Evolutionary conservation across 2,329 filamentous ascomycete genomes (phyloP).

Genomic region (Fusarium sp.): DNA sequence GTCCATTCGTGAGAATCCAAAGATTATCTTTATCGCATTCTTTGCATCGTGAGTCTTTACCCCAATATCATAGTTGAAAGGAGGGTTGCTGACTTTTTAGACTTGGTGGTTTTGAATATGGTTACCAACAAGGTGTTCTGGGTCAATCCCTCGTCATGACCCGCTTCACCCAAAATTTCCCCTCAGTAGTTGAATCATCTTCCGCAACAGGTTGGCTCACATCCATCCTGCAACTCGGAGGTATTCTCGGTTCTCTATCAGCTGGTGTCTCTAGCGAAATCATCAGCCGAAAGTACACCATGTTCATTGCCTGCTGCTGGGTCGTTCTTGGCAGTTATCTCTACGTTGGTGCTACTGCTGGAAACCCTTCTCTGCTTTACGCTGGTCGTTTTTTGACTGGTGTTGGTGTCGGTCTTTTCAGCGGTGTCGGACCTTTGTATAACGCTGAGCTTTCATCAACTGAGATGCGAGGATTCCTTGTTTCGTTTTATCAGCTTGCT

Average conservation of each 20-base stretch:
- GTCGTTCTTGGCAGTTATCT: slow-evolving; percentile 59
- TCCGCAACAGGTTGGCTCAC: slow-evolving; percentile 63
- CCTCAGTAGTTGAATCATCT: slow-evolving; percentile 57
- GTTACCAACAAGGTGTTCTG: slow-evolving; percentile 63
- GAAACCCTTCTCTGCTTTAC: slow-evolving; percentile 56
- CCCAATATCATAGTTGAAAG: too few species aligned
- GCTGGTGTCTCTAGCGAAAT: slow-evolving; percentile 61
- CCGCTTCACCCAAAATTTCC: slow-evolving; percentile 61
- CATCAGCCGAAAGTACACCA: slow-evolving; percentile 63
- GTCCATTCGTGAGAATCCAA: slow-evolving; percentile 30
- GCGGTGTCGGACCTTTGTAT: slow-evolving; percentile 58
- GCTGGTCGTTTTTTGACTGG: slow-evolving; percentile 62
- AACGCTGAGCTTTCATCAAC: slow-evolving; percentile 67
- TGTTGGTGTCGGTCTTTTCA: slow-evolving; percentile 60
- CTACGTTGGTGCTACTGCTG: slow-evolving; percentile 55
- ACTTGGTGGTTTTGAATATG: slow-evolving; percentile 43
- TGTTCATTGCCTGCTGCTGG: slow-evolving; percentile 61
- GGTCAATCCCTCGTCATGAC: slow-evolving; percentile 65
- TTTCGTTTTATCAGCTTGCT: slow-evolving; percentile 70
- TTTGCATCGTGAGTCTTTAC: slow-evolving; percentile 38
- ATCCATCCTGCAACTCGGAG: slow-evolving; percentile 61
- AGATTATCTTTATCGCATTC: slow-evolving; percentile 42
- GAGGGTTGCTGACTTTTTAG: slow-evolving; percentile 1
- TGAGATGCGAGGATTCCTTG: slow-evolving; percentile 73
- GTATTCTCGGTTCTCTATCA: slow-evolving; percentile 60